Evolutionary conservation across 805 yeast species (phyloP).

Genomic region (Tetrapisispora nanseiensis): DNA sequence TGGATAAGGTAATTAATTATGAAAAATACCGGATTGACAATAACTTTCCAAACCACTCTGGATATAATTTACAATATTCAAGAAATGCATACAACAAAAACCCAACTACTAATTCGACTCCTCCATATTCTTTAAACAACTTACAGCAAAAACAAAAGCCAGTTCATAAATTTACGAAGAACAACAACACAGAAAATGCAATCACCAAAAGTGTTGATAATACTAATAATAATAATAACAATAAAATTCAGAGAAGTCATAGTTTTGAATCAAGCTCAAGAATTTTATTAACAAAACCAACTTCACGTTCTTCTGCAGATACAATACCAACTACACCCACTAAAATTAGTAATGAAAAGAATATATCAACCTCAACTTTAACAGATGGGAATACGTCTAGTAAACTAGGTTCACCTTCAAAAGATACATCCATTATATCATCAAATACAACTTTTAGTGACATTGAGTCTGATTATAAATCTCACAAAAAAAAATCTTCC

Average conservation of each 20-base stretch:
- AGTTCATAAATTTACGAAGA: not conserved
- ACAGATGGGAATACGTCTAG: not conserved
- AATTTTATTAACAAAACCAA: slow-evolving; percentile 11
- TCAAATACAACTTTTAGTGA: not conserved
- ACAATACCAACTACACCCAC: slow-evolving; percentile 8
- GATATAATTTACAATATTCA: not conserved
- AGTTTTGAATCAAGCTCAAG: slow-evolving; percentile 9
- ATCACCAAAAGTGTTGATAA: not conserved
- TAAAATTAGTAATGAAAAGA: not conserved
- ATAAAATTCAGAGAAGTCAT: slow-evolving; percentile 4
- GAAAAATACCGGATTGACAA: slow-evolving; percentile 14
- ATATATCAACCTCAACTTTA: not conserved
- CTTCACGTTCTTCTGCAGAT: slow-evolving; percentile 17
- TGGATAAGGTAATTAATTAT: slow-evolving; percentile 7
- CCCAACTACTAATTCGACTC: not conserved
- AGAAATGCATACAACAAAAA: not conserved
- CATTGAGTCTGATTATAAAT: slow-evolving; percentile 1
- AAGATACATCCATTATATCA: not conserved
- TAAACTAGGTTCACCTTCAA: not conserved
- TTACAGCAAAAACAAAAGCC: not conserved
- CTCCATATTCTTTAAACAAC: not conserved
- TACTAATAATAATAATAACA: not conserved
- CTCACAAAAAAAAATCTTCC: slow-evolving; percentile 24
- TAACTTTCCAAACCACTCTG: not conserved
- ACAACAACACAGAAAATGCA: not conserved